Base-by-base conservation (phyloP, 2,329 filamentous ascomycete genomes). In the Botryotinia calthae region DNA sequence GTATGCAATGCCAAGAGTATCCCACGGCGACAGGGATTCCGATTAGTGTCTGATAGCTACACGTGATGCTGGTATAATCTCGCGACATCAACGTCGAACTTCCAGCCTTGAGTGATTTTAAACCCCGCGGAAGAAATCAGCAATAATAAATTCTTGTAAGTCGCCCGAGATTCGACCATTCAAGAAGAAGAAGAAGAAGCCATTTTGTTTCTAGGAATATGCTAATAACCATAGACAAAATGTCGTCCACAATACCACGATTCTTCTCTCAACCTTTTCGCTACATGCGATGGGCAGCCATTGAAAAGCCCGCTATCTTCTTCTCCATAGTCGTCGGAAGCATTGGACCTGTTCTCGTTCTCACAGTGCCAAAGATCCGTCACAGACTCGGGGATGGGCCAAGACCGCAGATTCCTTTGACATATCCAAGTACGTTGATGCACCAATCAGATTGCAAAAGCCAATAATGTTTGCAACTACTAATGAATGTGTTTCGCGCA, bases 291-390 rank as follows among this genome's bases (percentile, higher is more conserved):
- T 98, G 95, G 94, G 90, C 94, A 70, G 88, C 93, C 68, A 91
- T 94, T 84, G 91, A 96, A 83, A 93, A 92, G 82, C 96, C 96
- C 69, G 94, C 94, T 74, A 92, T 94, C 85, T 97, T 98, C 87
- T 98, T 90, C 88, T 94, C 93, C 79, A 85, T 93, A 80, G 81
- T 93, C 73, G 85, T 98, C 77, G 95, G 93, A 78, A 85, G 83
- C 76, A 79, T 89, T 72, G 94, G 94, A 18, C 96, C 95, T 51
- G 82, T 92, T 73, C 84, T 88, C 73, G 85, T 97, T 76, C 82
- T 91, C 74, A 86, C 87, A 72, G 91, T 93, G 1, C 94, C 95
- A 61, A 92, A 93, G 65, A 85, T 97, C 78, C 86, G 95, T 82
- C 84, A 85, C 75, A 86, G 85, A 76, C 83, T 97, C 73, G 95